These are phyloP conservation scores for Apophysomyces trapeziformis DNA, from an alignment of 371 early-diverging fungal genomes.

Conservation along the genomic window DNA sequence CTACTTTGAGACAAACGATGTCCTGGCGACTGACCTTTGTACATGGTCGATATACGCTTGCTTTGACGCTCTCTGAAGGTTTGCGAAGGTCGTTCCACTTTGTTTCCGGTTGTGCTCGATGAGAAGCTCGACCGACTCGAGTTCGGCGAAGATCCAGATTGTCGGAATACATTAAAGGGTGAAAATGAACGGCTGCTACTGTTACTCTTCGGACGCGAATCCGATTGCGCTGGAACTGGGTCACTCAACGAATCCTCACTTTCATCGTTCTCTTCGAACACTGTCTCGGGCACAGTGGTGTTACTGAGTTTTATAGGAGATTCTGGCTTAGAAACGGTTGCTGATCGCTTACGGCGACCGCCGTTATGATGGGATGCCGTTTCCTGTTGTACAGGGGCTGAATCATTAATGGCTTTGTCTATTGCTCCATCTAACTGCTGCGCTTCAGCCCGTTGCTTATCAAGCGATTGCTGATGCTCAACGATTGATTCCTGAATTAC, in stretches of 20 bases:
- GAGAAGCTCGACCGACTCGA: slow-evolving; percentile 1
- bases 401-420: no score
- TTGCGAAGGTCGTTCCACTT: slow-evolving; percentile 24
- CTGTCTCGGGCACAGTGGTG: not conserved
- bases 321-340: no score
- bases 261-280: not conserved
- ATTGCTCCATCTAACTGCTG: no score
- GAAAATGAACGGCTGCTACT: slow-evolving; percentile 1
- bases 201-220: not conserved
- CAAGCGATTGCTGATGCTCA: no score
- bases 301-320: not conserved
- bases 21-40: slow-evolving; percentile 14
- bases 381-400: no score
- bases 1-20: slow-evolving; percentile 16
- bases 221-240: not conserved
- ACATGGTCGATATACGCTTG: slow-evolving; percentile 30
- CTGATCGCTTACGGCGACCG: no score
- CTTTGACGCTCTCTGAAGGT: slow-evolving; percentile 32
- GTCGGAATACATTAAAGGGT: slow-evolving; percentile 6
- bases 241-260: not conserved
- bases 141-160: slow-evolving; percentile 17
- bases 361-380: no score
- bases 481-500: no score
- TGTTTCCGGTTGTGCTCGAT: not conserved
- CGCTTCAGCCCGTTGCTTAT: no score